Percentiles rank a stretch among this genome's conserved stretches.
Conservation (phyloP, 2,329 filamentous ascomycete species). For the Fusarium sp. region DNA sequence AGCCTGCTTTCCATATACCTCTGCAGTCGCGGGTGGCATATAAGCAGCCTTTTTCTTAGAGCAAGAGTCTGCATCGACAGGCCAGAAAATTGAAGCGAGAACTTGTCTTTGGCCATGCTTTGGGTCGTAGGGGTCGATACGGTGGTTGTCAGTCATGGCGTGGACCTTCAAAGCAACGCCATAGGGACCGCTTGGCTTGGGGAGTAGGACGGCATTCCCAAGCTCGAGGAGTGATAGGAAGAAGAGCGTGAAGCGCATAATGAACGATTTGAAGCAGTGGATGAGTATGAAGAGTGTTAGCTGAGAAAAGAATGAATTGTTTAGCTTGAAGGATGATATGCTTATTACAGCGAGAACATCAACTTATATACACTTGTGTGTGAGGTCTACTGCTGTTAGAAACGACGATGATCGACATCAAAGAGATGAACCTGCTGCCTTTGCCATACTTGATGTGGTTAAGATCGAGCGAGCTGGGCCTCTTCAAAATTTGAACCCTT, state of each 20-base stretch:
- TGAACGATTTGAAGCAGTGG: background rate
- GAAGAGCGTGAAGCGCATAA: conserved; percentile 41
- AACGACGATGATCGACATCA: background rate
- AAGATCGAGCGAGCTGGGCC: conserved; percentile 30
- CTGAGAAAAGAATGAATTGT: background rate
- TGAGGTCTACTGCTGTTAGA: background rate
- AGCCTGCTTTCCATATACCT: conserved; percentile 49
- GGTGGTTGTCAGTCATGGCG: conserved; percentile 51
- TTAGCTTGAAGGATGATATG: background rate
- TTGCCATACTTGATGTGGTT: conserved; percentile 8
- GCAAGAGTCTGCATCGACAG: conserved; percentile 49
- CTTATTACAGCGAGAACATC: background rate
- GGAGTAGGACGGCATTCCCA: conserved; percentile 47
- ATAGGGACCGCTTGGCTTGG: conserved; percentile 52
- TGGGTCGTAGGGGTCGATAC: conserved; percentile 52
- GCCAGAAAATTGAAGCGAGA: conserved; percentile 53
- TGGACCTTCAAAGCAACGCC: conserved; percentile 48
- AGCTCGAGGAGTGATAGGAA: conserved; percentile 31
- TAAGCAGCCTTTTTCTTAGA: conserved; percentile 45
- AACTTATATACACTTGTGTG: conserved; percentile 7
- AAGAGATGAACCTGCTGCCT: background rate
- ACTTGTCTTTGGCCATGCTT: conserved; percentile 48
- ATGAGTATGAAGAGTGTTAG: background rate
- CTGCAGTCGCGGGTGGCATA: conserved; percentile 55
- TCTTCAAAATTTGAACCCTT: background rate